Evolutionary conservation across 805 yeast genomes (phyloP), one percentile per base, ranked within the genome.

Genomic region (Torulaspora delbrueckii): DNA sequence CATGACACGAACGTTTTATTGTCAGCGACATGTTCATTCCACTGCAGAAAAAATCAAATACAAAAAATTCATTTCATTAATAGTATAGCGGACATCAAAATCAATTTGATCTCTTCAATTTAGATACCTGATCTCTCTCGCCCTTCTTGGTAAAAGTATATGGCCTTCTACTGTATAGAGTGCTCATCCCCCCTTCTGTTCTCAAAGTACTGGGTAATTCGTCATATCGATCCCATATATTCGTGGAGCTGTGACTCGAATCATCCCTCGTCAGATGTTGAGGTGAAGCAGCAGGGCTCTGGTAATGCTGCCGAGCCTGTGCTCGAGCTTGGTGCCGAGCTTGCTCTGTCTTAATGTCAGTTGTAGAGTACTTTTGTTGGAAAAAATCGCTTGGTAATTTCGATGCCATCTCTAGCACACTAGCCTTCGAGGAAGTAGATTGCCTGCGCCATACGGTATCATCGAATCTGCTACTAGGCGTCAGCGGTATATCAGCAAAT

Each of bases 381-480:
- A 60, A 59, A 44, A 54, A 59, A 47, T 60, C 56, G 39, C 56
- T 54, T 8, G 65, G 63, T 33, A 59, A 42, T 31, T 50, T 44
- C 12, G 60, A 49, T 18, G 59, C 62, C 18, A 54, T 42, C 23
- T 54, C 45, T 37, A 59, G 36, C 5, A 54, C 51, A 33, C 55
- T 51, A 9, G 50, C 56, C 30, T 45, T 52, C 1, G 63, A 52
- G 9, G 58, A 40, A 5, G 54, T 43, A 5, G 52, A 40, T 12
- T 45, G 45, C 24, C 52, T 39, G 16, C 44, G 47, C 45, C 52
- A 47, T 8, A 39, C 26, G 23, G 40, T 35, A 19, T 40, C 32
- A 25, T 27, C 37, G 16, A 33, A 18, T 19, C 39, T 36, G 25
- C 43, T 30, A 24, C 43, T 38, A 7, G 49, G 49, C 5, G 52